Evolutionary conservation across 1,139 yeast genomes (phyloP).

Genomic region (Lodderomyces beijingensis): DNA sequence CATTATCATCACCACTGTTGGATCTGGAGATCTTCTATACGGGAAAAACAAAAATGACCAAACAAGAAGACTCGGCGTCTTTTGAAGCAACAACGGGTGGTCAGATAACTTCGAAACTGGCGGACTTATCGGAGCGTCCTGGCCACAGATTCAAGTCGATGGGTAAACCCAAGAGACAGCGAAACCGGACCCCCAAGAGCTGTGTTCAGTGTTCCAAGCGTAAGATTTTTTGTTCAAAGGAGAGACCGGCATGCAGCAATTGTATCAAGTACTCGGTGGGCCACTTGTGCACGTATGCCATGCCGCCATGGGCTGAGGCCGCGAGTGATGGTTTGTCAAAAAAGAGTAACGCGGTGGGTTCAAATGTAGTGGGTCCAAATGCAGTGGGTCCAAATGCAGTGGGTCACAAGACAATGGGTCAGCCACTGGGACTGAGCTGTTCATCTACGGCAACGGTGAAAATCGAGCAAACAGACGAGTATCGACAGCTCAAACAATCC

Average conservation of each 20-base stretch:
- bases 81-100: no score
- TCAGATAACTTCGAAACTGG: no score
- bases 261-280: conserved; percentile 41
- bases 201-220: conserved; percentile 42
- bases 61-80: no score
- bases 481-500: conserved; percentile 17
- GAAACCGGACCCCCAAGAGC: conserved; percentile 39
- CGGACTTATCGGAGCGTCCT: no score
- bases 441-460: conserved; percentile 5
- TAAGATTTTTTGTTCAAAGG: conserved; percentile 45
- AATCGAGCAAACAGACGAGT: conserved; percentile 20
- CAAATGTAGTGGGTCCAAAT: neutral
- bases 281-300: conserved; percentile 40
- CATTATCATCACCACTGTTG: no score
- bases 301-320: conserved; percentile 35
- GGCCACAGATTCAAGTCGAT: no score
- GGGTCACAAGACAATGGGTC: neutral
- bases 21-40: no score
- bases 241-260: conserved; percentile 41
- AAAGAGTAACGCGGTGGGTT: neutral
- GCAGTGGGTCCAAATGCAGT: neutral
- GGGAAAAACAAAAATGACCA: no score
- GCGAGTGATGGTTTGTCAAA: neutral
- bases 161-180: conserved; percentile 18
- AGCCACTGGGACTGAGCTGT: no score